Conservation (phyloP, 2,329 filamentous ascomycete genomes). For the Macrophomina phaseolina region DNA sequence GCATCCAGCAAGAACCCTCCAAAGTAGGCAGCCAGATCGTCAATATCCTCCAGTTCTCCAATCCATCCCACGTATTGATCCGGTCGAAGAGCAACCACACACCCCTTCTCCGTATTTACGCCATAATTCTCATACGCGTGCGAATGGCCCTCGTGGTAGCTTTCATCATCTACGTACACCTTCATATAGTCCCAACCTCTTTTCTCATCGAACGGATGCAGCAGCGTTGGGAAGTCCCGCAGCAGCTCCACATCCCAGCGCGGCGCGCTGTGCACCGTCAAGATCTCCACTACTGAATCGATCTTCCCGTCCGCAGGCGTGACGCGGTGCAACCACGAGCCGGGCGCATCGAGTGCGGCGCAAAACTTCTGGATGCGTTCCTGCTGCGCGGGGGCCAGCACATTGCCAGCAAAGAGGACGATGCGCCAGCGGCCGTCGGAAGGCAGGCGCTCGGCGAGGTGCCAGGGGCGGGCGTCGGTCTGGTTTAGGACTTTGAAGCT, state of each 20-base stretch:
- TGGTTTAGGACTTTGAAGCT: conserved; percentile 67
- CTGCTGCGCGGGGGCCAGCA: conserved; percentile 53
- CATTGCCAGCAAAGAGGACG: conserved; percentile 67
- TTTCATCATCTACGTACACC: conserved; percentile 54
- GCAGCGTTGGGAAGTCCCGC: conserved; percentile 49
- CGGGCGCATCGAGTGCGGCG: conserved; percentile 43
- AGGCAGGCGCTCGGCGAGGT: conserved; percentile 62
- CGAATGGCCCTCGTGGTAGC: conserved; percentile 51
- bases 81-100: conserved; percentile 65
- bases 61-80: conserved; percentile 68
- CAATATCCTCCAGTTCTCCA: conserved; percentile 43
- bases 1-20: conserved; percentile 22
- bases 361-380: conserved; percentile 57
- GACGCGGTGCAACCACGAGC: conserved; percentile 52
- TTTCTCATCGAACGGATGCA: conserved; percentile 50
- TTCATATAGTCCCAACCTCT: conserved; percentile 50
- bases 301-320: conserved; percentile 48
- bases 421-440: conserved; percentile 65
- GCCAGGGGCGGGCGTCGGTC: conserved; percentile 60
- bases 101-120: conserved; percentile 61
- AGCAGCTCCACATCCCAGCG: conserved; percentile 53
- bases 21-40: conserved; percentile 38
- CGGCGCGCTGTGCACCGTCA: conserved; percentile 64
- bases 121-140: conserved; percentile 64
- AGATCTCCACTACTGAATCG: conserved; percentile 62